Conservation (phyloP, 345 rosid genomes). For the Anastatica hierochuntica region DNA sequence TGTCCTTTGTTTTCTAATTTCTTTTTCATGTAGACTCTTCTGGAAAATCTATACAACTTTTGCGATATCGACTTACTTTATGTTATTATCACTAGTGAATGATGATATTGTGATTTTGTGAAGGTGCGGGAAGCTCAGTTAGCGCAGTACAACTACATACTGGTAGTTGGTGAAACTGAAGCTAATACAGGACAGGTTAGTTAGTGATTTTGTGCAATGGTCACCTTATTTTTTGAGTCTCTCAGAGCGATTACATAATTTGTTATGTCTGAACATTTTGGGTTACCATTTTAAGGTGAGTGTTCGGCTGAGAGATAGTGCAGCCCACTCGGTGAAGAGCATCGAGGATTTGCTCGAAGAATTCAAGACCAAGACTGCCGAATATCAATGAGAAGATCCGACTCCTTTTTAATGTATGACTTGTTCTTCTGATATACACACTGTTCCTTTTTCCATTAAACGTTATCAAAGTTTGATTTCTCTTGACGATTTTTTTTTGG, state of each 20-base stretch:
- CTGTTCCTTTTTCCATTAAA: not conserved
- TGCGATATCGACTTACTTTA: too few relatives aligned
- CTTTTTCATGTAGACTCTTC: too few relatives aligned
- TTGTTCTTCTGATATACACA: not conserved
- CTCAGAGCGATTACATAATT: not conserved
- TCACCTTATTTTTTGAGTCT: not conserved
- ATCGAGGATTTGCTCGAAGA: constrained; percentile 44
- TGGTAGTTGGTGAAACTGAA: constrained; percentile 96
- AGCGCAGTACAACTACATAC: constrained; percentile 83
- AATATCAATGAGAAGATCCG: constrained; percentile 40
- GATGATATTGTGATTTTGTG: too few relatives aligned
- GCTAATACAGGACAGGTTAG: constrained; percentile 72
- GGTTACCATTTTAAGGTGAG: constrained; percentile 90
- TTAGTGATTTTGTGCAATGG: constrained; percentile 23
- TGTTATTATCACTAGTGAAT: too few relatives aligned
- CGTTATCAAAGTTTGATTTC: too few relatives aligned
- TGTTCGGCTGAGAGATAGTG: constrained; percentile 62
- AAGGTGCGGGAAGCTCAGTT: constrained; percentile 94
- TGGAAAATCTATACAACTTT: too few relatives aligned
- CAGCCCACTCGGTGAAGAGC: constrained; percentile 53
- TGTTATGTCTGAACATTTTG: not conserved
- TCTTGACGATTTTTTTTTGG: too few relatives aligned
- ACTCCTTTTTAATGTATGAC: constrained; percentile 1
- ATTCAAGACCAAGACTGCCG: constrained; percentile 45
- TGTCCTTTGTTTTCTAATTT: too few relatives aligned